Conservation (phyloP, 495 filamentous ascomycete species). For the Chaetomidium leptoderma region DNA sequence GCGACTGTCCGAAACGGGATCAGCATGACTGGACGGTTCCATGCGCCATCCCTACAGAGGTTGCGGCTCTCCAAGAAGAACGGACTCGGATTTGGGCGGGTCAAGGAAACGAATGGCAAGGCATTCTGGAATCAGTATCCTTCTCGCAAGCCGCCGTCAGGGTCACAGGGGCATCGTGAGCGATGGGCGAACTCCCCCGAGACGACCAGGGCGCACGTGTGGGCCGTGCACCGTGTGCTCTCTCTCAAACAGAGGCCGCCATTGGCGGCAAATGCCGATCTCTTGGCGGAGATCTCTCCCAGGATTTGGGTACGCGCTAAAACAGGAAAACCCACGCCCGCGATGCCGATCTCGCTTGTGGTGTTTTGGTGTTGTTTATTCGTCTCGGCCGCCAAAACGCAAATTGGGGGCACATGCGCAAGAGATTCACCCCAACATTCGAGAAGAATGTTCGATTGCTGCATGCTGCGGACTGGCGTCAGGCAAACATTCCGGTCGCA, state of each 20-base stretch:
- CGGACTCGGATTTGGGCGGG: neutral
- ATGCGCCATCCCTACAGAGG: neutral
- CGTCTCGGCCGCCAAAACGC: neutral
- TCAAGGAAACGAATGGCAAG: neutral
- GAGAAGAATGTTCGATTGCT: neutral
- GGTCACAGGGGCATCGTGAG: no score
- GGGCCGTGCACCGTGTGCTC: slow-evolving; percentile 3
- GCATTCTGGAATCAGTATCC: neutral
- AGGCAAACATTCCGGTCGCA: neutral
- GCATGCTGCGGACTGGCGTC: neutral
- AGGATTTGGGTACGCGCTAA: slow-evolving; percentile 1
- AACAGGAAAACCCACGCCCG: neutral
- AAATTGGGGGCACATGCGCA: no score
- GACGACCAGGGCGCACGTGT: neutral
- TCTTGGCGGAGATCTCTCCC: slow-evolving; percentile 14
- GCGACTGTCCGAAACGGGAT: slow-evolving; percentile 14
- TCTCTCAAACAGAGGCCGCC: slow-evolving; percentile 11
- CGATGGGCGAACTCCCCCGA: no score
- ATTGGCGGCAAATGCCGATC: slow-evolving; percentile 21
- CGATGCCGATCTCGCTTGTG: slow-evolving; percentile 4
- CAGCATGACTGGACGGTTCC: neutral
- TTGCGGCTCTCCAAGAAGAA: neutral
- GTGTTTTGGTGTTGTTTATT: neutral
- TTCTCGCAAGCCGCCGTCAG: neutral
- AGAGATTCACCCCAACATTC: no score